Base-by-base conservation (phyloP, 2,329 filamentous ascomycete genomes). In the Karstenula rhodostoma region DNA sequence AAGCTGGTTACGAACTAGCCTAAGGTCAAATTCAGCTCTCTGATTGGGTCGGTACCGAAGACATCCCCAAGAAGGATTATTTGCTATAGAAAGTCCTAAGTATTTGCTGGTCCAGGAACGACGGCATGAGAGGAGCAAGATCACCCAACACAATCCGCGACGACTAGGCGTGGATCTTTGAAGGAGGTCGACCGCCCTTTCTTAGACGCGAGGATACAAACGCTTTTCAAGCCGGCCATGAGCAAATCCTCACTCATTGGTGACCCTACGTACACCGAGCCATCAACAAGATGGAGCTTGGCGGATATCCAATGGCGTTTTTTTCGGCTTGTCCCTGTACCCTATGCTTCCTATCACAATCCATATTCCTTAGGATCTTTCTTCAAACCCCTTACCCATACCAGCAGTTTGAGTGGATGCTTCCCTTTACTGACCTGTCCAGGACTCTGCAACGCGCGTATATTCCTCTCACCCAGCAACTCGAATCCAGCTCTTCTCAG, bases 351-450 rank as follows among this genome's bases (percentile, higher is more conserved):
- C 13, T 27, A 6, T 43, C n/a, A 43, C 17, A 52, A 33, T 4
- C 50, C 50, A 42, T 52, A 52, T 19, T 52, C 50, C 35, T 42
- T 52, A 7, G 23, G 23, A 29, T 52, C 50, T 13, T 43, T 43
- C 35, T 52, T 42, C 35, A 52, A 15, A 3, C 50, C 50, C 19
- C 50, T 42, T 6, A 23, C 29, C 50, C 50, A 52, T 2, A 43
- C 35, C 22, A 52, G 22, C 35, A 52, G 10, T 15, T 10, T 40
- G 10, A 13, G 12, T 42, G 15, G 33, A 12, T n/a, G 19, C 19
- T n/a, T 3, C 4, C 3, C 19, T 10, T 19, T 22, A 2, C 2
- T 17, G 17, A 52, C 17, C 8, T 4, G 1, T 29, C 22, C 50
- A 12, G 12, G 12, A 22, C 15, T 43, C 33, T 2, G n/a, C 13